phyloP scores from a whole-genome alignment of 768 basidiomycete species.

The Phlebiopsis flavidoalba region DNA sequence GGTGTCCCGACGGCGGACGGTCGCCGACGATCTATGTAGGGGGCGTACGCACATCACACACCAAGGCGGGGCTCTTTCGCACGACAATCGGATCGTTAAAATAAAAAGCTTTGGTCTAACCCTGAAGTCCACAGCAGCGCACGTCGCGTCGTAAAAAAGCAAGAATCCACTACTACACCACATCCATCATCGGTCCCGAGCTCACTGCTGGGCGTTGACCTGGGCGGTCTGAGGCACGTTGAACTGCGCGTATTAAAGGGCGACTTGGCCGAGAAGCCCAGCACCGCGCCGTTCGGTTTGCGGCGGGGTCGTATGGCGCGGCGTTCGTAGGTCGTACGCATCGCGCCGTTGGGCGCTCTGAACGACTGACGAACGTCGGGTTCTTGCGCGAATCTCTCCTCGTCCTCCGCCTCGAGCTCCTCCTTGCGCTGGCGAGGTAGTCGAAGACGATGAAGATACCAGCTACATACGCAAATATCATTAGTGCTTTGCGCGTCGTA shows the following conservation, averaged over 20 bases:
- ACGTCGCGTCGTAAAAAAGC: neutral
- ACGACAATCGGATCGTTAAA: neutral
- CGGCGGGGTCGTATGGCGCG: conserved; percentile 12
- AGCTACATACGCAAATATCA: conserved; percentile 28
- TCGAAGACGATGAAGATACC: conserved; percentile 46
- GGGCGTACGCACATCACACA: neutral
- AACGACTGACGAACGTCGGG: conserved; percentile 14
- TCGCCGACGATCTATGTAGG: neutral
- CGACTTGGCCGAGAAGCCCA: conserved; percentile 12
- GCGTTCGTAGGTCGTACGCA: conserved; percentile 17
- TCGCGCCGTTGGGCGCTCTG: conserved; percentile 10
- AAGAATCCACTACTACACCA: neutral
- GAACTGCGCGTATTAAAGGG: conserved; percentile 16
- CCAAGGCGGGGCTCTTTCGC: neutral
- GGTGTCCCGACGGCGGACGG: too few species aligned
- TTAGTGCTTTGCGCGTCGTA: neutral
- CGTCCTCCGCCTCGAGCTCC: conserved; percentile 29
- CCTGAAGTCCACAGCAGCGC: conserved; percentile 1
- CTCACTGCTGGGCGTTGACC: neutral
- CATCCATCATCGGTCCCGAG: neutral
- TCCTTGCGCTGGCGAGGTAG: conserved; percentile 50
- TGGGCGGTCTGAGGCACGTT: conserved; percentile 8
- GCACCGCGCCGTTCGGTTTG: conserved; percentile 6
- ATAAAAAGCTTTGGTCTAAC: conserved; percentile 1
- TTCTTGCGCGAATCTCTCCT: conserved; percentile 8